Evolutionary conservation across 805 yeast species (phyloP).

Genomic region (Kluyveromyces starmeri): DNA sequence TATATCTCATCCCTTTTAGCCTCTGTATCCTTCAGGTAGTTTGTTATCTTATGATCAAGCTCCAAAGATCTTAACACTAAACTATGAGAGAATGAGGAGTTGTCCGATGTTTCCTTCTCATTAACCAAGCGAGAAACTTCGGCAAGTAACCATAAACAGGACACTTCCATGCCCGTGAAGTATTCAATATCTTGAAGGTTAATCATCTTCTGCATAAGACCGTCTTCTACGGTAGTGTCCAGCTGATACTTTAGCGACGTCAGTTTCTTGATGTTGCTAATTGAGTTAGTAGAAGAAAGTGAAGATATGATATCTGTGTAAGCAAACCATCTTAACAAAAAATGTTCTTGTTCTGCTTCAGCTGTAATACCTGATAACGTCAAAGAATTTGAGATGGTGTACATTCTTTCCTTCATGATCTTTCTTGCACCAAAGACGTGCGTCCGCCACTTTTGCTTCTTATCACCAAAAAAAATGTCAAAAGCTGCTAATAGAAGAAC

Average conservation of each 20-base stretch:
- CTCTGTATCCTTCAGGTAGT: slow-evolving; percentile 18
- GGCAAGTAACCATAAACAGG: slow-evolving; percentile 48
- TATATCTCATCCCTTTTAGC: slow-evolving; percentile 23
- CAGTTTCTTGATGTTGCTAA: slow-evolving; percentile 8
- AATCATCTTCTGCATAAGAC: slow-evolving; percentile 14
- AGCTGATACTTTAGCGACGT: slow-evolving; percentile 19
- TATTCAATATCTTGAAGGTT: slow-evolving; percentile 43
- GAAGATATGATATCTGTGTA: slow-evolving; percentile 62
- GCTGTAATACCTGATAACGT: slow-evolving; percentile 11
- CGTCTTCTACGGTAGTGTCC: neutral
- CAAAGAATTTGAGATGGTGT: slow-evolving; percentile 8
- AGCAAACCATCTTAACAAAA: slow-evolving; percentile 59
- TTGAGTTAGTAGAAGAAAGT: slow-evolving; percentile 40
- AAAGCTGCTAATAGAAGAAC: slow-evolving; percentile 51
- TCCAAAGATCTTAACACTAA: slow-evolving; percentile 31
- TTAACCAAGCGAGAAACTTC: slow-evolving; percentile 38
- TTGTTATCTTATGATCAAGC: slow-evolving; percentile 27
- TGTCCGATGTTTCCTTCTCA: slow-evolving; percentile 18
- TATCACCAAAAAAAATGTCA: slow-evolving; percentile 39
- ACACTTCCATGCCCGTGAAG: slow-evolving; percentile 57
- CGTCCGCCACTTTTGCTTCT: slow-evolving; percentile 45
- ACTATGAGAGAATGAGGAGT: slow-evolving; percentile 9
- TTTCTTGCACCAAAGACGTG: slow-evolving; percentile 63
- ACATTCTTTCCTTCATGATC: slow-evolving; percentile 32
- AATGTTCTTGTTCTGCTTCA: slow-evolving; percentile 32